Percentiles rank a stretch among this genome's conserved stretches.
phyloP scores from a whole-genome alignment of 208 protist species.

The Trichomonas vaginalis region DNA sequence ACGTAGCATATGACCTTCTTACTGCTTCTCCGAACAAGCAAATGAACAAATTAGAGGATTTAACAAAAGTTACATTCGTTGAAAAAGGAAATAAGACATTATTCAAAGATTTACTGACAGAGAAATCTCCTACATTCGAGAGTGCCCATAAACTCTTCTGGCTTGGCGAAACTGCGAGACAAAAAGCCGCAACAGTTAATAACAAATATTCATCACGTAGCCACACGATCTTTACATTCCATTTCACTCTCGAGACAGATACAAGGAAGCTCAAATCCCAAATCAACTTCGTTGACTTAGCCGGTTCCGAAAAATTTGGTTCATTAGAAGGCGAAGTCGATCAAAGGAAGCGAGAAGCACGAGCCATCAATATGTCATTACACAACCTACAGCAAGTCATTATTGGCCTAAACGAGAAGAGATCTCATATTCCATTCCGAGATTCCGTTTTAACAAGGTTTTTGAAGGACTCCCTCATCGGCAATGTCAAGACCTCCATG shows the following conservation, averaged over 20 bases:
- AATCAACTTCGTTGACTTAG: slow-evolving; percentile 17
- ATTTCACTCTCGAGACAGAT: not conserved
- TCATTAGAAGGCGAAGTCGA: not conserved
- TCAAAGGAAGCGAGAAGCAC: not conserved
- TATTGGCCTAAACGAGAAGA: not conserved
- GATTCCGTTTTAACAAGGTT: not conserved
- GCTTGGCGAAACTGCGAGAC: not conserved
- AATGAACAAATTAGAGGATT: slow-evolving; percentile 7
- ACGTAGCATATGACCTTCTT: slow-evolving; percentile 23
- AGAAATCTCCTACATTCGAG: not conserved
- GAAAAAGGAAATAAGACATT: slow-evolving; percentile 5
- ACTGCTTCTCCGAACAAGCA: not conserved
- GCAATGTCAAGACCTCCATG: not conserved
- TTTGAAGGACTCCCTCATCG: slow-evolving; percentile 7
- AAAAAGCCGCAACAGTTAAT: slow-evolving; percentile 6
- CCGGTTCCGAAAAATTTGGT: slow-evolving; percentile 1
- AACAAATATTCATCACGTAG: slow-evolving; percentile 17
- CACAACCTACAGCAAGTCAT: not conserved
- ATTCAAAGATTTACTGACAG: not conserved
- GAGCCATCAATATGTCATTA: not conserved
- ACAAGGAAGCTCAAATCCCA: not conserved
- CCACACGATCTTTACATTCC: not conserved
- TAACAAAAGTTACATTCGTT: not conserved
- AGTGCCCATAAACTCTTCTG: not conserved
- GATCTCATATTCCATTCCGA: slow-evolving; percentile 8